Percentiles rank a stretch among this genome's conserved stretches.
Evolutionary conservation across 2,329 filamentous ascomycete genomes (phyloP).

Genomic region (Aspergillus sp.): DNA sequence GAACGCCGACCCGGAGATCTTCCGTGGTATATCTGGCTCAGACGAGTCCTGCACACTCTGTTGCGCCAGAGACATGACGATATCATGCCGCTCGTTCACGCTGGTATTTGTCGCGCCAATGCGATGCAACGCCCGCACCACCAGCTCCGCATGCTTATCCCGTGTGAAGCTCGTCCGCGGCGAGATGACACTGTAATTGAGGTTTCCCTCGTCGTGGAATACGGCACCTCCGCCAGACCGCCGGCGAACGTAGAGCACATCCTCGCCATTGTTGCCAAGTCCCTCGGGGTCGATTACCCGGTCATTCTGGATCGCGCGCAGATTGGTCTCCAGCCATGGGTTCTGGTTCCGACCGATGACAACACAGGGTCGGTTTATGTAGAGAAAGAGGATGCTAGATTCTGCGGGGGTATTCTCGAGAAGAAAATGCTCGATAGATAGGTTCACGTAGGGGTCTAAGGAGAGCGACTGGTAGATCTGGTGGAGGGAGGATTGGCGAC

Average conservation of each 20-base stretch:
- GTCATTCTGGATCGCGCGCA: conserved; percentile 50
- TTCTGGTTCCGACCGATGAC: conserved; percentile 96
- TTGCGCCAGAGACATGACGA: conserved; percentile 55
- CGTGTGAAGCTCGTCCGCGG: conserved; percentile 69
- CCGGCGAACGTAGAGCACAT: conserved; percentile 63
- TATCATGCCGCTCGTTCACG: conserved; percentile 89
- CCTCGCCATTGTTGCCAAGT: conserved; percentile 16
- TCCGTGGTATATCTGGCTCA: conserved; percentile 45
- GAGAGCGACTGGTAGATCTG: conserved; percentile 67
- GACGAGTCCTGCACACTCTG: conserved; percentile 11
- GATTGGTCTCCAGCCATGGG: conserved; percentile 85
- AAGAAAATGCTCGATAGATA: conserved; percentile 87
- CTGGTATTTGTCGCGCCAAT: conserved; percentile 46
- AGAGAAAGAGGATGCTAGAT: conserved; percentile 75
- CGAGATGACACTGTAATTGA: conserved; percentile 90
- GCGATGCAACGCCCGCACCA: conserved; percentile 66
- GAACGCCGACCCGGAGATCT: conserved; percentile 90
- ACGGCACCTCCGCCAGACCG: conserved; percentile 86
- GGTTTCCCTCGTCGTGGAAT: conserved; percentile 86
- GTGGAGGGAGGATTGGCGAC: conserved; percentile 26
- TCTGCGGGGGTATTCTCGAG: conserved; percentile 63
- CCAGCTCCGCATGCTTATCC: conserved; percentile 84
- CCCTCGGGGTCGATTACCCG: conserved; percentile 11
- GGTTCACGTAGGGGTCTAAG: conserved; percentile 74
- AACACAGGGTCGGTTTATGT: conserved; percentile 77